Conservation (phyloP, 139 green algal genomes). For the Edaphochlamys debaryana region DNA sequence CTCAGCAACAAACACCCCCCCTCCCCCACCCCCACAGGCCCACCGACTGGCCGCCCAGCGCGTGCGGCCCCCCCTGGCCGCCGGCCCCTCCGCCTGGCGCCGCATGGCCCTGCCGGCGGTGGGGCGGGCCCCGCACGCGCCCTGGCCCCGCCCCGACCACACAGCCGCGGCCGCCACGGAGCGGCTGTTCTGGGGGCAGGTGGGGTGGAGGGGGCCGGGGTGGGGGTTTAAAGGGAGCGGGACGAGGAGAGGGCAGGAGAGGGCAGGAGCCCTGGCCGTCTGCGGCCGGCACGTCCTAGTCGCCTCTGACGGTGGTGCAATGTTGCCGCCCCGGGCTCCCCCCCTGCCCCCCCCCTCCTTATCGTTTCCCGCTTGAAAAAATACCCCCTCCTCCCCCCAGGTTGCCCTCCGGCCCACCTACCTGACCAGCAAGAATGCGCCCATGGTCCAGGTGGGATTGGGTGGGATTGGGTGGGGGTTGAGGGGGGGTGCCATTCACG, state of each 20-base stretch:
- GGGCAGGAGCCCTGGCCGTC: too few relatives aligned
- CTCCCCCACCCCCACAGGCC: conserved; percentile 23
- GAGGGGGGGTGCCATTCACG: too few relatives aligned
- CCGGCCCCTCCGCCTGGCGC: conserved; percentile 48
- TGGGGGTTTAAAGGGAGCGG: too few relatives aligned
- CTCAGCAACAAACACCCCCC: too few relatives aligned
- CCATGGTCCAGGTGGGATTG: conserved; percentile 28
- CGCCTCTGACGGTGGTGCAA: too few relatives aligned
- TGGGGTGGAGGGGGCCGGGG: not conserved
- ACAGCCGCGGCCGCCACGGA: conserved; percentile 39
- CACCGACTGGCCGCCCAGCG: conserved; percentile 39
- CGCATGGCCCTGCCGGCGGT: not conserved
- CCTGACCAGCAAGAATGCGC: not conserved
- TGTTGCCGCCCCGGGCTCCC: too few relatives aligned
- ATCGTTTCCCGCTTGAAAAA: too few relatives aligned
- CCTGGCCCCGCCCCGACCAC: conserved; percentile 33
- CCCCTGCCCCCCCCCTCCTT: too few relatives aligned
- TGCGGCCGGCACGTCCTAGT: too few relatives aligned
- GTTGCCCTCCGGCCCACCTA: conserved; percentile 14
- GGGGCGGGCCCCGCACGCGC: not conserved
- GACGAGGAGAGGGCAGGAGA: too few relatives aligned
- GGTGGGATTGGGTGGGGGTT: not conserved
- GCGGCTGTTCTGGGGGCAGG: conserved; percentile 49
- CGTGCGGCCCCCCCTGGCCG: conserved; percentile 29
- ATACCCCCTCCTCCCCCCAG: too few relatives aligned